Evolutionary conservation across 139 green algal genomes (phyloP), one percentile per base, ranked within the genome.

Genomic region (Chlamydomonas incerta): DNA sequence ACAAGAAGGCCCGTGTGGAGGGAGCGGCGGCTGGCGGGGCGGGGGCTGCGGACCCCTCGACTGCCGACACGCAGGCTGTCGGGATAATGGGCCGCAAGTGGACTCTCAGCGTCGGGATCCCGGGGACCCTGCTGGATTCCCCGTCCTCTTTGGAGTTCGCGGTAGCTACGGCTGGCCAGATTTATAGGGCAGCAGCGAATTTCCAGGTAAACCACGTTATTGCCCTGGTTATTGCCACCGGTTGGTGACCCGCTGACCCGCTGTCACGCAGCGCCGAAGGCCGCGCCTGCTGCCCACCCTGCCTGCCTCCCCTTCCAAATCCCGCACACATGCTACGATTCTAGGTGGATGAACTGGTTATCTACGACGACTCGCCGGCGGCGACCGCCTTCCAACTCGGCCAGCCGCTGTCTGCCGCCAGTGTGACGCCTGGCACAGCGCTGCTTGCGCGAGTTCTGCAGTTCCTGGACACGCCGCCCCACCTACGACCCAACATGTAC

Each of bases 391-490:
- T 31, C 5, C 46, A n/a, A 37, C 35, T 41, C 21, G 72, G 35
- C 37, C 70, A 75, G 70, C 70, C n/a, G 21, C 29, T 26, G n/a
- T 47, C 35, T 0, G 60, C 68, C 26, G 33, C 63, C 0, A 83
- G 50, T 33, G 57, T 88, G 37, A 87, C 35, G 6, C 58, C 74
- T 0, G 93, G 90, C 0, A 92, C 95, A 3, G 93, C 95, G 6
- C 92, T 97, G 66, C 84, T 97, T 68, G 95, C 94, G 10, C 90
- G 95, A 13, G 74, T 98, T 21, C 86, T 96, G 76, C 95, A 98
- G 89, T 98, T 93, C 79, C 89, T 97, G 87, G 96, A 98, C 90
- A 98, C 95, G 4, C 96, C 96, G 10, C 96, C 96, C 81, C 98
- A 98, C 87, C 83, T 98, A 26, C 92, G 95, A 52, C 77, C 77